phyloP scores from a whole-genome alignment of 2,329 filamentous ascomycete species.

The Pleoardoris graminearum region DNA sequence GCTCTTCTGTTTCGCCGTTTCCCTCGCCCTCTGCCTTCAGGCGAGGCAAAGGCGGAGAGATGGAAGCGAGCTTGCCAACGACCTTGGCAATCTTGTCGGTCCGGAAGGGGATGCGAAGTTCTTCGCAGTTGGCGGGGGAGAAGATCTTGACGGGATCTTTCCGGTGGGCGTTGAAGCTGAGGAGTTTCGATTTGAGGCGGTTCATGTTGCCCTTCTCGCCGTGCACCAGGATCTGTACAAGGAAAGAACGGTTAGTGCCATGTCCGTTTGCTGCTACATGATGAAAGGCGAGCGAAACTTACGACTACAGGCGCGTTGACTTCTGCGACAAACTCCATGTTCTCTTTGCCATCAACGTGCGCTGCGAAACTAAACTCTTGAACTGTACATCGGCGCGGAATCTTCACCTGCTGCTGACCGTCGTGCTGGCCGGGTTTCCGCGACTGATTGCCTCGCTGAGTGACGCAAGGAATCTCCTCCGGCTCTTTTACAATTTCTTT shows the following conservation, averaged over 20 bases:
- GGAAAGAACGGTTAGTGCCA: constrained; percentile 10
- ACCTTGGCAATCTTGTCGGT: constrained; percentile 95
- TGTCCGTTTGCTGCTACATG: too few relatives aligned
- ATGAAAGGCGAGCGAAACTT: constrained; percentile 58
- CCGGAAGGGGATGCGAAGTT: constrained; percentile 91
- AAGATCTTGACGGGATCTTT: constrained; percentile 85
- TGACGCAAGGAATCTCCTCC: constrained; percentile 91
- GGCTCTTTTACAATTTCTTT: constrained; percentile 94
- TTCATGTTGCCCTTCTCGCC: constrained; percentile 99
- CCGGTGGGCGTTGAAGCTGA: constrained; percentile 87
- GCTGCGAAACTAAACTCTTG: constrained; percentile 95
- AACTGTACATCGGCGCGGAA: constrained; percentile 88
- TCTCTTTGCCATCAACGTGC: constrained; percentile 94
- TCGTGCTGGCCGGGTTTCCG: constrained; percentile 66
- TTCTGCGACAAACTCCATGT: constrained; percentile 95
- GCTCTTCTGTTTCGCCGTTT: constrained; percentile 28
- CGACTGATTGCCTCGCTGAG: constrained; percentile 63
- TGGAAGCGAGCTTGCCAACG: constrained; percentile 86
- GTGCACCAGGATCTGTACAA: constrained; percentile 83
- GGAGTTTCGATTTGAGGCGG: constrained; percentile 88
- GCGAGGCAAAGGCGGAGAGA: constrained; percentile 64
- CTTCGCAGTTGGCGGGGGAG: constrained; percentile 92
- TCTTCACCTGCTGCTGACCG: constrained; percentile 79
- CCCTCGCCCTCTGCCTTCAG: constrained; percentile 40
- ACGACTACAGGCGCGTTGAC: constrained; percentile 90